Percentiles rank a stretch among this genome's conserved stretches.
phyloP scores from a whole-genome alignment of 352 stramenopile genomes.

The Stephanocyclus meneghinianus region DNA sequence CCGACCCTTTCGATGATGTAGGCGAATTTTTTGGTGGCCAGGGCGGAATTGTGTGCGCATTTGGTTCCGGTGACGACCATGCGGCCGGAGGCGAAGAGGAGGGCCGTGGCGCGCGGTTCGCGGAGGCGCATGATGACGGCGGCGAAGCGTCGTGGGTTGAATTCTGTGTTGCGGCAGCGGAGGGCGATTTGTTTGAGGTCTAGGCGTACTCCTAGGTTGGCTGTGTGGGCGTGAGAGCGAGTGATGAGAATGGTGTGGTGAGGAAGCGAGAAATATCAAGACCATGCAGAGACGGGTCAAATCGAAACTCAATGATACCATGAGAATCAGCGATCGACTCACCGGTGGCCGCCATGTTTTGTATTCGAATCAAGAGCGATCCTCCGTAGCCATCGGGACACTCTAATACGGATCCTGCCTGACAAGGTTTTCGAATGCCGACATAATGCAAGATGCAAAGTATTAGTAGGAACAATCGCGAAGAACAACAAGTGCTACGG shows the following conservation, averaged over 20 bases:
- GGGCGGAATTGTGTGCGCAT: conserved; percentile 81
- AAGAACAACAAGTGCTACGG: neutral
- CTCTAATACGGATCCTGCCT: conserved; percentile 76
- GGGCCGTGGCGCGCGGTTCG: conserved; percentile 94
- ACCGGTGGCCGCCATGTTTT: conserved; percentile 77
- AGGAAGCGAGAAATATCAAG: too few species aligned
- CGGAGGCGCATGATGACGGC: conserved; percentile 94
- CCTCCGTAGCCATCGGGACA: conserved; percentile 60
- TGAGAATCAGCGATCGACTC: neutral
- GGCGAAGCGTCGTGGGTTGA: conserved; percentile 97
- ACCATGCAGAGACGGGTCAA: too few species aligned
- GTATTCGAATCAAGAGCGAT: conserved; percentile 71
- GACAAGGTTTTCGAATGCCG: neutral
- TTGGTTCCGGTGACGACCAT: conserved; percentile 83
- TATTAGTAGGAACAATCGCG: neutral
- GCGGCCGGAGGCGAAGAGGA: conserved; percentile 96
- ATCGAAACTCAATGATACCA: too few species aligned
- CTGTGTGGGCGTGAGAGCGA: conserved; percentile 19
- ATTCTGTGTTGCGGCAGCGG: conserved; percentile 97
- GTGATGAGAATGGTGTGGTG: too few species aligned
- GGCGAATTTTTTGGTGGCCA: conserved; percentile 76
- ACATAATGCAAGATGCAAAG: neutral
- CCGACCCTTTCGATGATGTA: conserved; percentile 80
- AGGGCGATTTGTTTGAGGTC: conserved; percentile 97
- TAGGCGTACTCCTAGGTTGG: conserved; percentile 92